These are phyloP conservation scores for Ogataea hybrid DNA, from an alignment of 1,139 yeast genomes.

Conservation along the genomic window DNA sequence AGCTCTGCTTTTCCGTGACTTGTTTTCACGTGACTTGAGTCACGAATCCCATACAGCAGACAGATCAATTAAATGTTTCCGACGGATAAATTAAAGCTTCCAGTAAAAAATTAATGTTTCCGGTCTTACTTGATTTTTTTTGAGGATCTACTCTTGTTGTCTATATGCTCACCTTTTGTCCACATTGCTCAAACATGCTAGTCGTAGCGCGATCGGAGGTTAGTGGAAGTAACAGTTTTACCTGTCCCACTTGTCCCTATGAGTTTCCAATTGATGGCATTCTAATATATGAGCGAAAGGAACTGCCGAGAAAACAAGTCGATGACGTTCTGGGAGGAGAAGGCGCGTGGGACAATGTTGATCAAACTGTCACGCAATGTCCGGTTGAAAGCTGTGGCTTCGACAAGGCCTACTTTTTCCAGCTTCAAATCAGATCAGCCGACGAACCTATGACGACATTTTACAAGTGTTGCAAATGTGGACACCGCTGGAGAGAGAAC, in stretches of 20 bases:
- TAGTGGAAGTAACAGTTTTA: conserved; percentile 46
- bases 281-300: conserved; percentile 81
- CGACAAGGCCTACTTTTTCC: conserved; percentile 94
- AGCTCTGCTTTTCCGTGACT: too few relatives aligned
- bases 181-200: conserved; percentile 88
- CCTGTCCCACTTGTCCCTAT: conserved; percentile 93
- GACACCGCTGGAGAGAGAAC: conserved; percentile 96
- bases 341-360: conserved; percentile 99
- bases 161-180: conserved; percentile 86
- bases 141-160: too few relatives aligned
- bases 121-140: too few relatives aligned
- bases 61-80: not conserved
- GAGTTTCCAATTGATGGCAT: conserved; percentile 83
- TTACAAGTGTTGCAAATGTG: conserved; percentile 89
- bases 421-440: conserved; percentile 90
- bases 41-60: too few relatives aligned
- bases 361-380: conserved; percentile 85
- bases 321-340: conserved; percentile 97
- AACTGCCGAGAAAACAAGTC: conserved; percentile 80
- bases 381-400: conserved; percentile 85
- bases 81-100: too few relatives aligned
- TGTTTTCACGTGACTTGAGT: too few relatives aligned
- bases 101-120: too few relatives aligned
- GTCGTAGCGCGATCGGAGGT: conserved; percentile 43
- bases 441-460: conserved; percentile 97